Percentiles rank a stretch among this genome's conserved stretches.
Evolutionary conservation across 2,329 filamentous ascomycete genomes (phyloP).

Genomic region (Penicillium sp.): DNA sequence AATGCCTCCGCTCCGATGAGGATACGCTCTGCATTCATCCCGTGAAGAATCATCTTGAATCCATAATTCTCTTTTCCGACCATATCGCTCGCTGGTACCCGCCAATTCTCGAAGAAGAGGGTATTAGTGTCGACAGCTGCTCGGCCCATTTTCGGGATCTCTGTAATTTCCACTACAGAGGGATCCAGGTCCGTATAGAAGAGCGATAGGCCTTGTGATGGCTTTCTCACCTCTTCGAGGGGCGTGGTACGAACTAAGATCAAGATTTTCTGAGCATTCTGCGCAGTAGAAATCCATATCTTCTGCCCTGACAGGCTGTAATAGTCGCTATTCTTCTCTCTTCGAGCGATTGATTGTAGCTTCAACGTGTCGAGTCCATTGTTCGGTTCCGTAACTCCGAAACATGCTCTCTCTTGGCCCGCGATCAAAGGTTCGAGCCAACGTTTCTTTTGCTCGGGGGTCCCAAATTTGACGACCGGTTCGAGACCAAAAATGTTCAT

Average conservation of each 20-base stretch:
- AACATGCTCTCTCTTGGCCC: slow-evolving; percentile 43
- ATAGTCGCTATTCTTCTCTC: slow-evolving; percentile 27
- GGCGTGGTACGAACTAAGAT: slow-evolving; percentile 44
- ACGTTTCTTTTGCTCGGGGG: slow-evolving; percentile 41
- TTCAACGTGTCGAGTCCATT: slow-evolving; percentile 46
- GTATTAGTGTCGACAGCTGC: slow-evolving; percentile 46
- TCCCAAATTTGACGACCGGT: slow-evolving; percentile 47
- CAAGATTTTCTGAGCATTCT: slow-evolving; percentile 45
- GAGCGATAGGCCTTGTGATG: slow-evolving; percentile 44
- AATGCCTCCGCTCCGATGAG: slow-evolving; percentile 42
- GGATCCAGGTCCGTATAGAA: slow-evolving; percentile 47
- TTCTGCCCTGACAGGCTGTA: slow-evolving; percentile 44
- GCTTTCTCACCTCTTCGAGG: slow-evolving; percentile 42
- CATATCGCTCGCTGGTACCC: slow-evolving; percentile 38
- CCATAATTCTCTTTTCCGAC: slow-evolving; percentile 46
- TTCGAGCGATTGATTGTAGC: slow-evolving; percentile 37
- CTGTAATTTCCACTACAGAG: slow-evolving; percentile 38
- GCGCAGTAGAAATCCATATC: slow-evolving; percentile 48
- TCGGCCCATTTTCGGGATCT: slow-evolving; percentile 49
- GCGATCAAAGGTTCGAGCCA: slow-evolving; percentile 42
- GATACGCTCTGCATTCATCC: slow-evolving; percentile 41
- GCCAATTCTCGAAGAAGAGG: slow-evolving; percentile 47
- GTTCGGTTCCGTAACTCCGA: slow-evolving; percentile 46
- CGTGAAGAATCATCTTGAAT: slow-evolving; percentile 46
- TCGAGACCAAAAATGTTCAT: slow-evolving; percentile 51